Evolutionary conservation across 331 rosid genomes (phyloP), one percentile per base, ranked within the genome.

Genomic region (Malus hybrid): DNA sequence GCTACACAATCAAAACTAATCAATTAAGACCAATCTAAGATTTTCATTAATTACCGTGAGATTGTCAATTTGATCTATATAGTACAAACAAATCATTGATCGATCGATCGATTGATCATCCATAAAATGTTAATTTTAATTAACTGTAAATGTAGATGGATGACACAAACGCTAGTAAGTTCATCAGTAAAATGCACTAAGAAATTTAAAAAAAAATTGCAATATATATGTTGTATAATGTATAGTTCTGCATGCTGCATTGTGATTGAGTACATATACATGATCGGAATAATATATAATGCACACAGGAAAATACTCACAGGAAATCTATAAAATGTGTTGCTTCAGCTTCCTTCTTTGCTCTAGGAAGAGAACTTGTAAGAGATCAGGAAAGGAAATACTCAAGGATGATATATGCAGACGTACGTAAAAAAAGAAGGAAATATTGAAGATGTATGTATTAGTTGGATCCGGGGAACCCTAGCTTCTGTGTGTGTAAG

Each of bases 301-400:
- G 65, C 13, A 63, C 42, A 63, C 20, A 16, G 20, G 28, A 63
- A 29, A 30, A 63, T 29, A 87, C 91, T 89, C 87, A 89, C 91
- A 82, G 87, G 66, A 78, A 73, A 73, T 68, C 76, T 28, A 28
- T 62, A 28, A 62, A 62, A 26, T 7, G 12, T 62, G 18, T 69
- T 82, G 75, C 72, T 75, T 82, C 75, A 52, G 18, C 20, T 80
- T 75, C 72, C 77, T 81, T 75, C 58, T 8, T 63, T 46, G 78
- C 50, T 79, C 68, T 61, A 63, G 75, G 48, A 56, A 55, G 22
- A n/a, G 15, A 36, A 26, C 57, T 52, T 52, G 57, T 15, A 52
- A 52, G 20, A 52, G n/a, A 52, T 16, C 20, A 52, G 57, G 18
- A 52, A 52, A 16, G 55, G 55, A 48, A 48, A 48, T 48, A 15